Conservation (phyloP, 768 basidiomycete species). For the Leucocoprinus leucothites region DNA sequence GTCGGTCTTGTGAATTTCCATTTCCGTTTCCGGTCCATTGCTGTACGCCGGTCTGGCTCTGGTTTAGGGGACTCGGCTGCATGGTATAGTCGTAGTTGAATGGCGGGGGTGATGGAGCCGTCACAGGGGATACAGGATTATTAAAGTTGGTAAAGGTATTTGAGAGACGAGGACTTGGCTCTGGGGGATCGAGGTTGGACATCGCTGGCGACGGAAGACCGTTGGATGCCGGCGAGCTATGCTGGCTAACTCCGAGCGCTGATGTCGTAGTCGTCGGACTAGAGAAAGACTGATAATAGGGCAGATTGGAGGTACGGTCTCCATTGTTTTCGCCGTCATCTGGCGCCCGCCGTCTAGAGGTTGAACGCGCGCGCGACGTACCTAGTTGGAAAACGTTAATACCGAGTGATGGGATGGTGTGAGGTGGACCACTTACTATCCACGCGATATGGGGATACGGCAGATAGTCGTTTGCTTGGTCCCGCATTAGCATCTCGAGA, state of each 20-base stretch:
- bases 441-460: conserved; percentile 63
- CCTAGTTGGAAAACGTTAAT: conserved; percentile 23
- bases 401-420: conserved; percentile 13
- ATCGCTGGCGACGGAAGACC: conserved; percentile 71
- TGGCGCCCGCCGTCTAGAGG: conserved; percentile 69
- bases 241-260: conserved; percentile 46
- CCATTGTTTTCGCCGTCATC: conserved; percentile 55
- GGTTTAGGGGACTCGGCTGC: conserved; percentile 35
- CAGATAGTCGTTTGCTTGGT: conserved; percentile 49
- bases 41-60: conserved; percentile 34
- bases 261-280: conserved; percentile 40
- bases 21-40: conserved; percentile 44
- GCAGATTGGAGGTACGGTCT: conserved; percentile 36
- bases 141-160: conserved; percentile 42
- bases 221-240: conserved; percentile 73
- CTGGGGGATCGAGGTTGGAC: conserved; percentile 41
- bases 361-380: conserved; percentile 70
- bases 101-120: conserved; percentile 48
- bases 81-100: conserved; percentile 57
- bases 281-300: conserved; percentile 55
- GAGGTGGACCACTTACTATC: conserved; percentile 44
- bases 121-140: conserved; percentile 49
- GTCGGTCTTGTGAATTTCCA: conserved; percentile 24
- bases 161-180: conserved; percentile 54
- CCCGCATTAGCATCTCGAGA: conserved; percentile 54